Percentiles rank a stretch among this genome's conserved stretches.
Conservation (phyloP, 2,329 filamentous ascomycete genomes). For the Cercospora berteroae region DNA sequence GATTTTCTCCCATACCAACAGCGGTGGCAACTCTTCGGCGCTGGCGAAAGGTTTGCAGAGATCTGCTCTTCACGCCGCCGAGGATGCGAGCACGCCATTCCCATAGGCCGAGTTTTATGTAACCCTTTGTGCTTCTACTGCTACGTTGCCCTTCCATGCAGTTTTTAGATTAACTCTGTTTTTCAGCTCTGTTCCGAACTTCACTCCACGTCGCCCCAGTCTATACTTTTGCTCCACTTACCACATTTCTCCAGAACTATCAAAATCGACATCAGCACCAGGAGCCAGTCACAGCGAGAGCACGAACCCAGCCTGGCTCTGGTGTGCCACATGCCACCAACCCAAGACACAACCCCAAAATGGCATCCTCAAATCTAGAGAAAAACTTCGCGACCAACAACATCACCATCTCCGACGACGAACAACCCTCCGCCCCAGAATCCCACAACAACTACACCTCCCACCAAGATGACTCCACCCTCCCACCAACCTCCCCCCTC, state of each 20-base stretch:
- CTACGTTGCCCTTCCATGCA: background rate
- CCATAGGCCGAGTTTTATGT: background rate
- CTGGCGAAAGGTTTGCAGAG: background rate
- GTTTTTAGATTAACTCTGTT: background rate
- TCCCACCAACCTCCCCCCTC: constrained; percentile 12
- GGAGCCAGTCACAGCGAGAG: background rate
- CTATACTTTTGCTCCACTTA: background rate
- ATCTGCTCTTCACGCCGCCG: background rate
- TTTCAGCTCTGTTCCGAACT: background rate
- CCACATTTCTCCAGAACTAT: background rate
- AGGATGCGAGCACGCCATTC: background rate
- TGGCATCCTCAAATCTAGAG: background rate
- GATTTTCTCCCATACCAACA: background rate
- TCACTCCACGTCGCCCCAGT: background rate
- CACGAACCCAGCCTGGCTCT: background rate
- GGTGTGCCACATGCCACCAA: background rate
- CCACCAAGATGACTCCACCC: constrained; percentile 6
- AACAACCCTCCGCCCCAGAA: background rate
- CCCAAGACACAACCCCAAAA: background rate
- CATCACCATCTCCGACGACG: background rate
- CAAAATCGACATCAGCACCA: background rate
- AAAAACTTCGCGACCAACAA: background rate
- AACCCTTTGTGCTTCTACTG: background rate
- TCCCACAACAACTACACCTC: background rate
- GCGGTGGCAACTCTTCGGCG: background rate